These are phyloP conservation scores for Basidiobolus meristosporus DNA, from an alignment of 371 early-diverging fungal genomes.

Conservation along the genomic window DNA sequence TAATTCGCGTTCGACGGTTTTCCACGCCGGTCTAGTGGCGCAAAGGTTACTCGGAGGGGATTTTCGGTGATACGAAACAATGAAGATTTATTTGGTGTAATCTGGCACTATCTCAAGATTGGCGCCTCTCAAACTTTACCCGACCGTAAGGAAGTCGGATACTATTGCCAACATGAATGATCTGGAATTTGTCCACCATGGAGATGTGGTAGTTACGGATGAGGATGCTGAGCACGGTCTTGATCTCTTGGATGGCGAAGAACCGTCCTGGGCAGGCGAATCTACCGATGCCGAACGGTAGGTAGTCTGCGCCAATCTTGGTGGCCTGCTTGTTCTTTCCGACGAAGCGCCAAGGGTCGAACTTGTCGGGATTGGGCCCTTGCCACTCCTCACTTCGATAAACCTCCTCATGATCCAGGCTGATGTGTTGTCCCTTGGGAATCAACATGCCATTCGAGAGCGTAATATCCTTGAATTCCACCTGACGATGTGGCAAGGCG, in stretches of 20 bases:
- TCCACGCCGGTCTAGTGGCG: too few species aligned
- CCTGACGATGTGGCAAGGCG: slow-evolving; percentile 6
- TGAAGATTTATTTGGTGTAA: too few species aligned
- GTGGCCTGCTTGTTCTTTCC: slow-evolving; percentile 8
- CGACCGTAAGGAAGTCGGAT: too few species aligned
- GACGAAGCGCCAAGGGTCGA: slow-evolving; percentile 15
- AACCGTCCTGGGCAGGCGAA: slow-evolving; percentile 27
- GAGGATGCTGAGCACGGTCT: slow-evolving; percentile 3
- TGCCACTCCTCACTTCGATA: slow-evolving; percentile 5
- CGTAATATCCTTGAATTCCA: slow-evolving; percentile 5
- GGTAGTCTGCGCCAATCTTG: slow-evolving; percentile 13
- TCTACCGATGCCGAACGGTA: slow-evolving; percentile 26
- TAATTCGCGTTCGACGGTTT: too few species aligned
- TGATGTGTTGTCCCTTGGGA: slow-evolving; percentile 8
- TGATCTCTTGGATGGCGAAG: slow-evolving; percentile 23
- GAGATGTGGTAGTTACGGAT: slow-evolving; percentile 1
- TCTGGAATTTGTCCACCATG: too few species aligned
- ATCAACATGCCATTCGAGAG: slow-evolving; percentile 11
- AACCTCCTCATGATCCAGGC: slow-evolving; percentile 8
- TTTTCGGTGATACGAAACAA: too few species aligned
- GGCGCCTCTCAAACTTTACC: too few species aligned
- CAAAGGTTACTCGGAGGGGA: too few species aligned
- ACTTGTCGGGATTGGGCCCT: slow-evolving; percentile 3
- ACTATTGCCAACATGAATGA: too few species aligned
- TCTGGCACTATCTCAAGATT: too few species aligned